Conservation (phyloP, 768 basidiomycete genomes). For the Boletus bicolor region DNA sequence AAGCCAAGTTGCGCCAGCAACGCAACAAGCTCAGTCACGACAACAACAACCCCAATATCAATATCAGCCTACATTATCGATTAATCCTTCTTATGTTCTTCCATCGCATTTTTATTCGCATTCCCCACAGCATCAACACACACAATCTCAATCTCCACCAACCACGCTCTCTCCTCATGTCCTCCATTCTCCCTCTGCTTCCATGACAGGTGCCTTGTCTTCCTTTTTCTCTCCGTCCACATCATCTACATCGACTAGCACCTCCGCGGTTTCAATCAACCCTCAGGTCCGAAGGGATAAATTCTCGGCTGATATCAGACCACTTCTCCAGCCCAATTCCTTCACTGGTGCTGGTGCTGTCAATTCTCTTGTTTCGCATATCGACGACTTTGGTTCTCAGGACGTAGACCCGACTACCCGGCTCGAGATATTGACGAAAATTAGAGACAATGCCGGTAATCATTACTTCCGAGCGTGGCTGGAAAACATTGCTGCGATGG, state of each 20-base stretch:
- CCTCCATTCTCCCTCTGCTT: constrained; percentile 53
- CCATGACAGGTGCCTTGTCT: constrained; percentile 33
- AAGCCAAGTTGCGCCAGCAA: constrained; percentile 37
- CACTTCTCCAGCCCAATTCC: constrained; percentile 52
- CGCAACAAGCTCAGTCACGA: constrained; percentile 34
- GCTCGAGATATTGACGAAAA: constrained; percentile 73
- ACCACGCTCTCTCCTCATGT: constrained; percentile 69
- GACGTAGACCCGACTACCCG: constrained; percentile 67
- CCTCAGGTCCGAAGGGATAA: constrained; percentile 54
- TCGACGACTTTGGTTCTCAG: constrained; percentile 56
- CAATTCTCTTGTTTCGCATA: constrained; percentile 50
- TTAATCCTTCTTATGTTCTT: constrained; percentile 42
- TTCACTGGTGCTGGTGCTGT: constrained; percentile 74
- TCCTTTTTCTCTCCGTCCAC: constrained; percentile 39
- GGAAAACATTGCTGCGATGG: constrained; percentile 71
- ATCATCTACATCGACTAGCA: constrained; percentile 27
- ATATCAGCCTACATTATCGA: constrained; percentile 39
- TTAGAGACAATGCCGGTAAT: constrained; percentile 80
- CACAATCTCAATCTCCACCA: constrained; percentile 40
- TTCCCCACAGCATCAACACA: constrained; percentile 27
- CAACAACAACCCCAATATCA: constrained; percentile 37
- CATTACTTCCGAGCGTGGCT: constrained; percentile 87
- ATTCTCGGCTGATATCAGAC: constrained; percentile 50
- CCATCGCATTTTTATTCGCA: constrained; percentile 38
- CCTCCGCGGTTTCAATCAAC: constrained; percentile 33